Percentiles rank a stretch among this genome's conserved stretches.
These are phyloP conservation scores for Dentipellis sp. DNA, from an alignment of 768 basidiomycete species.

Conservation along the genomic window DNA sequence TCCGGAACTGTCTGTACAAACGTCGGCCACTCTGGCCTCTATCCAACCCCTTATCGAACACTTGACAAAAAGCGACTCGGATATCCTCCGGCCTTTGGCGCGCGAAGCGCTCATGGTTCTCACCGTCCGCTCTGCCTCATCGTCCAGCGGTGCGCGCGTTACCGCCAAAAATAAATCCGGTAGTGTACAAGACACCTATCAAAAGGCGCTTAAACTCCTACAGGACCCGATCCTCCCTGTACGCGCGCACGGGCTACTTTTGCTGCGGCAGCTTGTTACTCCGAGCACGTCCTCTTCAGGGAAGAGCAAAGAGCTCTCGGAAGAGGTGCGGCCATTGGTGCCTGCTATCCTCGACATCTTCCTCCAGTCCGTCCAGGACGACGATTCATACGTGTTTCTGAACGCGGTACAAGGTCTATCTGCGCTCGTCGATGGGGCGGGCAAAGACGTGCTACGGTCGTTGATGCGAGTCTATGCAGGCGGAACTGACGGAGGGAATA, in stretches of 20 bases:
- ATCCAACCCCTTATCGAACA: constrained; percentile 61
- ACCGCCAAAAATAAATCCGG: constrained; percentile 24
- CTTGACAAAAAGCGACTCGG: constrained; percentile 37
- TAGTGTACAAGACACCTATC: constrained; percentile 58
- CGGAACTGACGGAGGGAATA: constrained; percentile 39
- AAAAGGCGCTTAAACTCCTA: constrained; percentile 77
- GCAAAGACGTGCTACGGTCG: constrained; percentile 58
- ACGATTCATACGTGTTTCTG: constrained; percentile 92
- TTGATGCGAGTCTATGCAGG: constrained; percentile 61
- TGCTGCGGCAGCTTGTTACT: constrained; percentile 67
- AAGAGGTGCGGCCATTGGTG: constrained; percentile 52
- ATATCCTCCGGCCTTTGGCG: constrained; percentile 47
- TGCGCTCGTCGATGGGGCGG: constrained; percentile 73
- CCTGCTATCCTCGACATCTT: constrained; percentile 87
- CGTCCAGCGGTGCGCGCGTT: constrained; percentile 25
- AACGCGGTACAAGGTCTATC: constrained; percentile 87
- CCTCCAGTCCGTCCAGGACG: constrained; percentile 75
- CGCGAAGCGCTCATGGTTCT: constrained; percentile 80
- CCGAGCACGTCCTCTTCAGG: constrained; percentile 1
- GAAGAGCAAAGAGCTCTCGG: constrained; percentile 8
- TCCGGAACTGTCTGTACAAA: constrained; percentile 48
- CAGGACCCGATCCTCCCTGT: constrained; percentile 92
- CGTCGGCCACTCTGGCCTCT: constrained; percentile 55
- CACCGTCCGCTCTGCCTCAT: constrained; percentile 66
- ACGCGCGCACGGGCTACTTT: constrained; percentile 82